A percentile compares a stretch with the other conserved stretches of the same genome.
Conservation (phyloP, 2,329 filamentous ascomycete species). For the Corynespora cassiicola region DNA sequence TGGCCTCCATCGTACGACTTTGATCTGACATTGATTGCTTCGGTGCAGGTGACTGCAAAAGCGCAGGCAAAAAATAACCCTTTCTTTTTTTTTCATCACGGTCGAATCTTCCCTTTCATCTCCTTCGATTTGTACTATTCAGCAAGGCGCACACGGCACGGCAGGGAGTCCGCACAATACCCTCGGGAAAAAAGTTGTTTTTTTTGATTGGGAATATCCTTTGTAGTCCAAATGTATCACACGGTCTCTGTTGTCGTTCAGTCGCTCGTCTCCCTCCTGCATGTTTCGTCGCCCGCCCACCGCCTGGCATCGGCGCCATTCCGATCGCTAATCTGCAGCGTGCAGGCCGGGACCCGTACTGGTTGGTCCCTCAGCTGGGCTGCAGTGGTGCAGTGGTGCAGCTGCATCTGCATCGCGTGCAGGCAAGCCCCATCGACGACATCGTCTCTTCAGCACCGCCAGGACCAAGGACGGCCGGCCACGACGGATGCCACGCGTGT, state of each 20-base stretch:
- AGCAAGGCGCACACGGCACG: constrained; percentile 39
- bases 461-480: constrained; percentile 10
- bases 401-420: too few species aligned
- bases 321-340: constrained; percentile 26
- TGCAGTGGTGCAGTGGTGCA: constrained; percentile 23
- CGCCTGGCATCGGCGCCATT: constrained; percentile 12
- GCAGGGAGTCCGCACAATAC: constrained; percentile 38
- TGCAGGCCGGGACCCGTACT: constrained; percentile 12
- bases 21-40: too few species aligned
- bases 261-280: constrained; percentile 11
- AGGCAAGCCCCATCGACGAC: constrained; percentile 18
- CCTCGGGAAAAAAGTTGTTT: constrained; percentile 35
- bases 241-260: constrained; percentile 18
- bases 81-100: constrained; percentile 15
- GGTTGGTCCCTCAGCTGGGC: constrained; percentile 17
- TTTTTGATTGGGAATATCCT: constrained; percentile 21
- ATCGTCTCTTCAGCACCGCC: constrained; percentile 15
- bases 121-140: constrained; percentile 15
- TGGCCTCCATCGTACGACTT: constrained; percentile 2
- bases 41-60: constrained; percentile 48
- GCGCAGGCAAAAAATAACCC: constrained; percentile 17
- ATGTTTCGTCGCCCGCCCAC: constrained; percentile 14
- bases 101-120: constrained; percentile 17
- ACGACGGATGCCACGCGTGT: constrained; percentile 11
- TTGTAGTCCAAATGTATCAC: constrained; percentile 35